Evolutionary conservation across 1,284 basidiomycete species (phyloP), one percentile per base, ranked within the genome.

Genomic region (Moesziomyces aphidis): DNA sequence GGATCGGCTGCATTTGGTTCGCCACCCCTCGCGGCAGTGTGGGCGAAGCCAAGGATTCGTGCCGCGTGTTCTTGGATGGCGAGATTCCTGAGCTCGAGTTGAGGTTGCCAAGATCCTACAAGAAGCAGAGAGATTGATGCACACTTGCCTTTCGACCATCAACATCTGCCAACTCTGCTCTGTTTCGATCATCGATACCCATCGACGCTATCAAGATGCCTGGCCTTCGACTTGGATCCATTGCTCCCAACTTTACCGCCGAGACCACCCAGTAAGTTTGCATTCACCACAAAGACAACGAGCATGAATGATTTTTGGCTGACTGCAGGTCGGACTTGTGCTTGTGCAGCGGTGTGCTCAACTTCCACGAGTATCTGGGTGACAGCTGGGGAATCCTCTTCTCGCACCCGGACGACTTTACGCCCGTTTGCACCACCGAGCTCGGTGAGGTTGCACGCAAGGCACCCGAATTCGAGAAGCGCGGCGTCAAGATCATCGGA

Each of bases 361-460:
- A 90, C 81, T 97, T 97, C 89, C 94, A 97, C 85, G 90, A 97
- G 47, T 98, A 91, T 90, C 90, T 94, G 80, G 92, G 90, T 50
- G 87, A 91, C 83, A 92, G 90, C 36, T 99, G 97, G 96, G 92
- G 72, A 3, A 79, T 92, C 52, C 69, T 78, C 11, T 73, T 79
- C 54, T 62, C 75, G 53, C 96, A 98, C 86, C 96, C 95, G 1
- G 95, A 92, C 67, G 88, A 88, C 80, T 88, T 84, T 59, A 85
- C 80, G 48, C 84, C 81, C 81, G 85, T 86, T 15, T 86, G 86
- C 79, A 86, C 97, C 51, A 99, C 97, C 54, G 97, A 99, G 88
- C 91, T 99, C 54, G 95, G 93, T 58, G 95, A 97, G 83, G 94
- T 97, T 36, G 92, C 96, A 45, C 91, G 93, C 78, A 90, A 92